Conservation (phyloP, 2,329 filamentous ascomycete species). For the Fusarium bulbicola region DNA sequence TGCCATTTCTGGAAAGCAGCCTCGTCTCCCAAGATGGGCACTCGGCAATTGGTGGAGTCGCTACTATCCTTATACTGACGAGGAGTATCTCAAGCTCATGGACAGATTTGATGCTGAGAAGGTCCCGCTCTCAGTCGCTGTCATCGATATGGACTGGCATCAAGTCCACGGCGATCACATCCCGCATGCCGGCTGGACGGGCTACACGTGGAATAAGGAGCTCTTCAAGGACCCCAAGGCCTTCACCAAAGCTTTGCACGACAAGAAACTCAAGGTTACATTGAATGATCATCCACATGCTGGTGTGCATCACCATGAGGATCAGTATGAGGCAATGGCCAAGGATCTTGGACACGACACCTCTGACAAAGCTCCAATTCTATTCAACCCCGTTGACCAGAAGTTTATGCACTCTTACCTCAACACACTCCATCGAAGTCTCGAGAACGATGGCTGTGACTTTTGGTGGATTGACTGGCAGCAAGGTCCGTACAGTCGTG, state of each 20-base stretch:
- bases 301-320: conserved; percentile 65
- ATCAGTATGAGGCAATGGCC: conserved; percentile 64
- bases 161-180: conserved; percentile 58
- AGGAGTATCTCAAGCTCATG: conserved; percentile 66
- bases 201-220: conserved; percentile 69
- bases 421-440: conserved; percentile 62
- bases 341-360: conserved; percentile 61
- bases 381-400: conserved; percentile 63
- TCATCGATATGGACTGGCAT: conserved; percentile 76
- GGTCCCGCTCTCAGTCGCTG: conserved; percentile 67
- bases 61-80: conserved; percentile 65
- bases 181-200: conserved; percentile 56
- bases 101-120: conserved; percentile 60
- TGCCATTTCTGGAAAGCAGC: conserved; percentile 64
- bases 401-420: conserved; percentile 68
- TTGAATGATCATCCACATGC: conserved; percentile 71
- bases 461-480: conserved; percentile 78
- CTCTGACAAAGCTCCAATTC: conserved; percentile 57
- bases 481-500: conserved; percentile 62
- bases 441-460: conserved; percentile 66
- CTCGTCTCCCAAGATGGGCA: conserved; percentile 64
- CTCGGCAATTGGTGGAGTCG: conserved; percentile 74
- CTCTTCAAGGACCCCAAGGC: conserved; percentile 59
- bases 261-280: conserved; percentile 61
- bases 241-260: conserved; percentile 62